These are phyloP conservation scores for Amoeboaphelidium protococcarum DNA, from an alignment of 371 early-diverging fungal genomes.

Conservation along the genomic window DNA sequence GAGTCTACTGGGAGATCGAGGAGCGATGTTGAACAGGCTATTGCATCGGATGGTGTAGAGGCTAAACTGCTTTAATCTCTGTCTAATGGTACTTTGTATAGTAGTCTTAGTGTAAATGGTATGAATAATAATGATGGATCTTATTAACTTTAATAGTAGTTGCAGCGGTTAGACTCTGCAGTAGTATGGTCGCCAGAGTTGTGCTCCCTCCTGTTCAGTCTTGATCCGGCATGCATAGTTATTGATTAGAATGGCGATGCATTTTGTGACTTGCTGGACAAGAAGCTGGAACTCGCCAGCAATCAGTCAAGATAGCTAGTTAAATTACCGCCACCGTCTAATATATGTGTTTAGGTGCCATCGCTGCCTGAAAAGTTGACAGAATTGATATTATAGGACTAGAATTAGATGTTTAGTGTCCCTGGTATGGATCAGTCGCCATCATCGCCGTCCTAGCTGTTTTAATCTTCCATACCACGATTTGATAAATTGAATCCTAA, in stretches of 20 bases:
- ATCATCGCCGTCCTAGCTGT: background rate
- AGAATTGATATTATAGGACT: background rate
- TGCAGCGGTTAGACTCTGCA: background rate
- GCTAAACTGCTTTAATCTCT: background rate
- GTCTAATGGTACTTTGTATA: background rate
- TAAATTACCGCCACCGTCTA: background rate
- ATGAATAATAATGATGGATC: background rate
- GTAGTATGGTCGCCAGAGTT: background rate
- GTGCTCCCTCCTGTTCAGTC: background rate
- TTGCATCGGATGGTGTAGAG: background rate
- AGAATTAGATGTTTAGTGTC: too few relatives aligned
- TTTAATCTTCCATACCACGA: background rate
- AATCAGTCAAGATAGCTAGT: background rate
- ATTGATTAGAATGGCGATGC: background rate
- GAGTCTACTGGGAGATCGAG: background rate
- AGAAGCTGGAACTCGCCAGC: background rate
- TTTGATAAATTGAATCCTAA: background rate
- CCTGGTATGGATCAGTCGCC: too few relatives aligned
- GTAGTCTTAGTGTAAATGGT: background rate
- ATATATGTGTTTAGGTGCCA: background rate
- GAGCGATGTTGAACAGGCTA: background rate
- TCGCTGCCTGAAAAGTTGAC: background rate
- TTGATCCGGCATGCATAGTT: background rate
- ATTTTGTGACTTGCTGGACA: background rate
- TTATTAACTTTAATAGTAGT: background rate